Base-by-base conservation (phyloP, 2,329 filamentous ascomycete species). In the Thielaviopsis cerberus region DNA sequence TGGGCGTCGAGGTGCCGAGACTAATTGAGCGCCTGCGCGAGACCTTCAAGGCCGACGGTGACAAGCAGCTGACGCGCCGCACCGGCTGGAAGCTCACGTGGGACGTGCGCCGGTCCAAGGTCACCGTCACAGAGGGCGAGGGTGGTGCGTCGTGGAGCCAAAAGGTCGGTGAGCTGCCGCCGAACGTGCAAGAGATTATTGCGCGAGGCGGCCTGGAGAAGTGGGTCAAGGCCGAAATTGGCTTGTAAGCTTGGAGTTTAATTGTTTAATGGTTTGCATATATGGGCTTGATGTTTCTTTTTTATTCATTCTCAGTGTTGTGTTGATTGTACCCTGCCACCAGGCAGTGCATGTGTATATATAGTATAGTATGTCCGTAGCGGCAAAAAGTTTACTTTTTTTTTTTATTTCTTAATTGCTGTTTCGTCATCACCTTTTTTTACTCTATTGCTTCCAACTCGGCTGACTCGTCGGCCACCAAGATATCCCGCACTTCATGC, bases 131-230 rank as follows among this genome's bases (percentile, higher is more conserved):
- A 22, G 86, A 94, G 71, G 82, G 83, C 1, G 71, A 80, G 57
- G 75, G 75, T 52, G 86, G 85, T 1, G 67, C 75, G 58, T 78
- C 71, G 41, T 95, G 88, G 88, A 83, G 75, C 55, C 79, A 92
- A 67, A 87, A 85, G 71, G 88, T 94, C 0, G 86, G 86, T 7
- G 85, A 92, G 73, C 68, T 94, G 62, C 86, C 88, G 15, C 81
- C 85, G 0, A 94, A 91, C 66, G 85, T 95, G 58, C 89, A 95
- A 69, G 86, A 86, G 66, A 89, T 91, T 59, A 87, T 91, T 65
- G 84, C 86, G 0, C 70, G 76, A 54, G 87, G 87, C 1, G 88
- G 88, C 0, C 67, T 94, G 61, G 86, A 90, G 74, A 83, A 82
- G 62, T 94, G 88, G 88, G 85, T 92, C 10, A 85, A 85, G 76